phyloP scores from a whole-genome alignment of 208 protist species.

The Wallacemonas collosoma region DNA sequence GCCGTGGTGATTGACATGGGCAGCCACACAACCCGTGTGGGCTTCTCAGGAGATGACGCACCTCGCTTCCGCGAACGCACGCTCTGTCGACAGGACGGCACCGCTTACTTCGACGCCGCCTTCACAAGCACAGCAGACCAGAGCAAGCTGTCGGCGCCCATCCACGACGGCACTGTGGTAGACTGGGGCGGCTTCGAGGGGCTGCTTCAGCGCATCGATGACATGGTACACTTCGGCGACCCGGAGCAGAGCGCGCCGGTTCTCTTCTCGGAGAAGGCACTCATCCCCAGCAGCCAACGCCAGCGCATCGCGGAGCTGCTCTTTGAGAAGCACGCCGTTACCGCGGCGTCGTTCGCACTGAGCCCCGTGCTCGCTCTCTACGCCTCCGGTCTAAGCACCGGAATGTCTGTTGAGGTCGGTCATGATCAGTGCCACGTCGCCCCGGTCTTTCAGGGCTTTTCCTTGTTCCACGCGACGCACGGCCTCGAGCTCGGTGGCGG shows the following conservation, averaged over 20 bases:
- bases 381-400: slow-evolving; percentile 81
- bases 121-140: slow-evolving; percentile 43
- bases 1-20: slow-evolving; percentile 89
- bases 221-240: slow-evolving; percentile 64
- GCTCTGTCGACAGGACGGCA: slow-evolving; percentile 5
- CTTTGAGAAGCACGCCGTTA: slow-evolving; percentile 82
- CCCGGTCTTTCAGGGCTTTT: slow-evolving; percentile 98
- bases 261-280: slow-evolving; percentile 87
- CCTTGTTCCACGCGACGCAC: slow-evolving; percentile 92
- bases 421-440: slow-evolving; percentile 97
- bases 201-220: slow-evolving; percentile 67
- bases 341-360: slow-evolving; percentile 63
- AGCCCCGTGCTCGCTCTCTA: slow-evolving; percentile 91
- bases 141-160: slow-evolving; percentile 33
- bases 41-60: slow-evolving; percentile 86
- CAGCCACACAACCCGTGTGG: slow-evolving; percentile 76
- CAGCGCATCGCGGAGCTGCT: slow-evolving; percentile 88
- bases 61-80: slow-evolving; percentile 82
- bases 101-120: slow-evolving; percentile 25
- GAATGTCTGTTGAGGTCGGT: slow-evolving; percentile 95
- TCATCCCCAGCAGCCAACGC: slow-evolving; percentile 81
- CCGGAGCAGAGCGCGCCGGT: slow-evolving; percentile 73
- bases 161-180: slow-evolving; percentile 64
- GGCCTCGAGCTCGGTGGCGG: slow-evolving; percentile 79
- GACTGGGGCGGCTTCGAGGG: slow-evolving; percentile 91